Evolutionary conservation across 2,329 filamentous ascomycete species (phyloP).

Genomic region (Fusarium sp.): DNA sequence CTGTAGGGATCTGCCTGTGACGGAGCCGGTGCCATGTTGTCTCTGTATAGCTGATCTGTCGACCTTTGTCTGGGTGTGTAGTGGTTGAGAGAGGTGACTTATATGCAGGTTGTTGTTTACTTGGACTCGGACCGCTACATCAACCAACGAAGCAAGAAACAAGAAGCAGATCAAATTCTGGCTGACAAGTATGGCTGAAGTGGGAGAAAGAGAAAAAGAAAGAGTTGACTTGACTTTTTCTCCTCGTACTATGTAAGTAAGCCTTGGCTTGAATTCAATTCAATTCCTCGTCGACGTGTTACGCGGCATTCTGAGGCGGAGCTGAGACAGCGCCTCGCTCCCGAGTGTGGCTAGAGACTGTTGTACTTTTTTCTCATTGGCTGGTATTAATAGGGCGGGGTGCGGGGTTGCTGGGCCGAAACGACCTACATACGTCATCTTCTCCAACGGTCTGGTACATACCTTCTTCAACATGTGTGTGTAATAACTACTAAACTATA

Average conservation of each 20-base stretch:
- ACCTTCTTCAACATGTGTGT: no score
- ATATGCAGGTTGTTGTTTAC: conserved; percentile 1
- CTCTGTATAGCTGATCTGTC: no score
- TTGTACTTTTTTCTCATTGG: conserved; percentile 18
- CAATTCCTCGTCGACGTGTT: conserved; percentile 32
- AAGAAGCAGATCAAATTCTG: not conserved
- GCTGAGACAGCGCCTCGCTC: conserved; percentile 43
- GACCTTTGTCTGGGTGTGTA: not conserved
- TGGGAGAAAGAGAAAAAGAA: not conserved
- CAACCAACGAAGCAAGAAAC: conserved; percentile 12
- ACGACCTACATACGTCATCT: conserved; percentile 40
- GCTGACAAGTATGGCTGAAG: not conserved
- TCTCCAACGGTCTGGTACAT: no score
- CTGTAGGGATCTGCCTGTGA: conserved; percentile 24
- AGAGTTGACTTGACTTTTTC: not conserved
- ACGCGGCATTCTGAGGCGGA: conserved; percentile 45
- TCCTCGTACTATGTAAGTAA: conserved; percentile 29
- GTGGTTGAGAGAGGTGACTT: not conserved
- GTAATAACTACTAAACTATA: no score
- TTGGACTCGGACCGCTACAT: conserved; percentile 5
- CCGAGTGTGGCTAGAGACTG: conserved; percentile 38
- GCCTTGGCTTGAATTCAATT: conserved; percentile 34
- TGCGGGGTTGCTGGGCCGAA: conserved; percentile 13
- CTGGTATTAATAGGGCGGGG: conserved; percentile 40
- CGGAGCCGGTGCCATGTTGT: conserved; percentile 36